Base-by-base conservation (phyloP, 2,329 filamentous ascomycete species). In the Fusarium anthophilum region DNA sequence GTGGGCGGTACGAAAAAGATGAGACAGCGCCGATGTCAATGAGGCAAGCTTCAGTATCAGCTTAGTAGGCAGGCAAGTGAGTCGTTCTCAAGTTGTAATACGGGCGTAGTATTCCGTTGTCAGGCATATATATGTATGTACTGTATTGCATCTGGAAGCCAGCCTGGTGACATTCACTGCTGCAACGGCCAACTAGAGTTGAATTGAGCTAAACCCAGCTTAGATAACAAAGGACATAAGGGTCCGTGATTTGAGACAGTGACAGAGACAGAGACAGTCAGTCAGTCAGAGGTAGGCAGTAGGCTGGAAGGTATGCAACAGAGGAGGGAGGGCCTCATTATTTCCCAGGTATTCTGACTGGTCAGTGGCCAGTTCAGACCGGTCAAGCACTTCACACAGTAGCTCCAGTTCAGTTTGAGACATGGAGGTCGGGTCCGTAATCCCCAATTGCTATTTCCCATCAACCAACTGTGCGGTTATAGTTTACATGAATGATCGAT, bases 271-370 rank as follows among this genome's bases (percentile, higher is more conserved):
- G 26, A 45, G 37, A 20, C 38, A 39, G 38, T 39, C 38, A 41
- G 20, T 26, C 44, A 47, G 28, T 15, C 24, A 35, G 48, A 37
- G 63, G 28, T 45, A 45, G 28, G 54, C 28, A 53, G 28, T 45
- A 45, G 28, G 54, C 28, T n/a, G 56, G n/a, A 30, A 61, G 50
- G 59, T 39, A 70, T 59, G 66, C 41, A 59, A 55, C 60, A 54
- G 66, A 70, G 18, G 44, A 45, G 45, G 26, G 45, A 48, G 48
- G 67, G 67, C 67, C 67, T 70, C 67, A 70, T 65, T 66, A 70
- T 54, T 38, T 44, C 39, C 37, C 39, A 37, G n/a, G 17, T 26
- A 65, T 66, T 48, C 41, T 63, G 35, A 54, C 57, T 45, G 47
- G 28, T 28, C 24, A 54, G 60, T 53, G 35, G 48, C 22, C 24